Evolutionary conservation across 352 stramenopile species (phyloP), one percentile per base, ranked within the genome.

Genomic region (Phytophthora pisi): DNA sequence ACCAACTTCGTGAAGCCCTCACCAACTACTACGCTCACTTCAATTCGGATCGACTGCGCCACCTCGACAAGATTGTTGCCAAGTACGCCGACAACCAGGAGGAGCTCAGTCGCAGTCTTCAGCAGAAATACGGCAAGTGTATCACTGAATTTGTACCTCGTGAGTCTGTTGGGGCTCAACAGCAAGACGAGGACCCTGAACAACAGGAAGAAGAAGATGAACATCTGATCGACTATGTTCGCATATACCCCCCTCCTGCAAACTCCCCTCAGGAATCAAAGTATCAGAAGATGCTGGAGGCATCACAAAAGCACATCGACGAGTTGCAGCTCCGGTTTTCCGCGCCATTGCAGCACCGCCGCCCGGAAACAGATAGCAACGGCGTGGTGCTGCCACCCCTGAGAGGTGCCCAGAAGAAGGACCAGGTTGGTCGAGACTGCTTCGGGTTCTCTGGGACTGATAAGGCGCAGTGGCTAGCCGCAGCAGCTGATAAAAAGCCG

Each of bases 311-410:
- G 31, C 74, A 92, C 61, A 90, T 91, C 36, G 82, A 91, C 59
- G 88, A 94, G 60, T 78, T 92, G 67, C 84, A 94, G 53, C 80
- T 96, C 70, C 78, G 88, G 16, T 92, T 96, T 57, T 87, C 82
- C 0, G 86, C 84, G 1, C 88, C 88, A 45, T 58, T 96, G 20
- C 86, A 96, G 63, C 87, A 95, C 57, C 85, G 85, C 4, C 81
- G 82, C 36, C 73, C 72, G 24, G 66, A 79, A 43, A 77, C 64
- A 11, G 70, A 83, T 10, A 69, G 70, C 18, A 77, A 66, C 31
- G 73, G 68, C 36, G 57, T 66, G 16, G 66, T 65, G 16, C 63
- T 91, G 3, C 88, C 88, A 45, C 74, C 74, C 0, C 58, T 93
- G 2, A 84, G 81, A 66, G 86, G 85, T 3, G 81, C 81, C 0